Evolutionary conservation across 139 green algal species (phyloP), one percentile per base, ranked within the genome.

Genomic region (Coelastrella sp.): DNA sequence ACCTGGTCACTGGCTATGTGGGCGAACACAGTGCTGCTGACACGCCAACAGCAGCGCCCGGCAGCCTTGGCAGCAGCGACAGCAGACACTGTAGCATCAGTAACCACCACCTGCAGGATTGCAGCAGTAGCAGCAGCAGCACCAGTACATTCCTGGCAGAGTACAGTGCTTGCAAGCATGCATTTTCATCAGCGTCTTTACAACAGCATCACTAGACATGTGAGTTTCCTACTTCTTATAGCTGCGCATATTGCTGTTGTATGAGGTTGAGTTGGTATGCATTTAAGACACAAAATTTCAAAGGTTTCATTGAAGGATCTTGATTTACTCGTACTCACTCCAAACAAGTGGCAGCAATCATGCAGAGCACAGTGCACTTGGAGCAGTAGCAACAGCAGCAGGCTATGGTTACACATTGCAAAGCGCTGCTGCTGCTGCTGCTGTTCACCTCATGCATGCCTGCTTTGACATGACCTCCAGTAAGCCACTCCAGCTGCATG

Each of bases 401-500:
- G 70, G 91, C 14, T 4, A 7, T 80, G 57, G 70, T 22, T 76
- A 22, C 70, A 76, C 19, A 79, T n/a, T 63, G 0, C 3, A 63
- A 7, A 3, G 8, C 25, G 35, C 35, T 5, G 35, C 35, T 49
- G 35, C 35, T 5, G 35, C 35, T 49, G 35, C 35, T 49, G 35
- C 35, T 49, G 35, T 82, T 7, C 81, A 99, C 97, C 93, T 99
- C 97, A 85, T 99, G 97, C 91, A 96, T 96, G 19, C 97, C 97
- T 4, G 96, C 97, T 61, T 86, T 66, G 6, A 98, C 92, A 25
- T 94, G 87, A 0, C 98, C 98, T 0, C 95, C 98, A 0, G 98
- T 99, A 6, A 99, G 93, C 93, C 94, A 98, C 93, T 98, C 97
- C 85, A 98, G 88, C 93, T 99, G 96, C 94, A 97, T 98, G 63